Conservation (phyloP, 352 stramenopile genomes). For the Phytophthora parvispora region DNA sequence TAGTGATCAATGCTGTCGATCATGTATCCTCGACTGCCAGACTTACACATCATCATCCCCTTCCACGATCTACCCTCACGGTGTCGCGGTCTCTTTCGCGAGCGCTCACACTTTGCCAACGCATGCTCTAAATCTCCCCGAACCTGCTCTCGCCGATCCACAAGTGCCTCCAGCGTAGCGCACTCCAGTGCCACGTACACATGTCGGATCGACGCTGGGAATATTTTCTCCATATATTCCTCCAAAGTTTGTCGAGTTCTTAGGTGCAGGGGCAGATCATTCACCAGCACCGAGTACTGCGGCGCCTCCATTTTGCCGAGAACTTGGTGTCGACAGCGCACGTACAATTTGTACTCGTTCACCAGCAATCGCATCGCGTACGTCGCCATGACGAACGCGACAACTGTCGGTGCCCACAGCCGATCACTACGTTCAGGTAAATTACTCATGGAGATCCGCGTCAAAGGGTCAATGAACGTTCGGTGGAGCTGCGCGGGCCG, state of each 20-base stretch:
- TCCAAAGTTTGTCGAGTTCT: slow-evolving; percentile 70
- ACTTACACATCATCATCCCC: slow-evolving; percentile 49
- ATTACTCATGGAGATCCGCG: slow-evolving; percentile 84
- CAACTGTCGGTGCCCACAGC: slow-evolving; percentile 71
- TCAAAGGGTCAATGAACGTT: slow-evolving; percentile 57
- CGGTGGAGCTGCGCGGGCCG: slow-evolving; percentile 18
- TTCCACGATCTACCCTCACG: slow-evolving; percentile 57
- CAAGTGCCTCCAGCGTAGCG: slow-evolving; percentile 57
- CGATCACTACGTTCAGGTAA: slow-evolving; percentile 54
- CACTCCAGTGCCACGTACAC: slow-evolving; percentile 85
- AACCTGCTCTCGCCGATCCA: slow-evolving; percentile 57
- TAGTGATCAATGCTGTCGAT: slow-evolving; percentile 78
- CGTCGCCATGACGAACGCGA: slow-evolving; percentile 61
- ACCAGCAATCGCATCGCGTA: slow-evolving; percentile 71
- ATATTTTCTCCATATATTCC: slow-evolving; percentile 79
- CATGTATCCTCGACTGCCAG: slow-evolving; percentile 38
- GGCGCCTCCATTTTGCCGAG: slow-evolving; percentile 60
- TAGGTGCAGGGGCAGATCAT: slow-evolving; percentile 70
- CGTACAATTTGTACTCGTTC: slow-evolving; percentile 75
- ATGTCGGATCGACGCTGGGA: slow-evolving; percentile 63
- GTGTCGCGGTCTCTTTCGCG: slow-evolving; percentile 52
- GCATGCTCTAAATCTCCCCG: slow-evolving; percentile 65
- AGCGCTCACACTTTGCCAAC: slow-evolving; percentile 56
- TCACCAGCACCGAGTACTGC: slow-evolving; percentile 83
- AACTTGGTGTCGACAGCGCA: slow-evolving; percentile 66